Evolutionary conservation across 768 basidiomycete genomes (phyloP).

Genomic region (Mycena venus): DNA sequence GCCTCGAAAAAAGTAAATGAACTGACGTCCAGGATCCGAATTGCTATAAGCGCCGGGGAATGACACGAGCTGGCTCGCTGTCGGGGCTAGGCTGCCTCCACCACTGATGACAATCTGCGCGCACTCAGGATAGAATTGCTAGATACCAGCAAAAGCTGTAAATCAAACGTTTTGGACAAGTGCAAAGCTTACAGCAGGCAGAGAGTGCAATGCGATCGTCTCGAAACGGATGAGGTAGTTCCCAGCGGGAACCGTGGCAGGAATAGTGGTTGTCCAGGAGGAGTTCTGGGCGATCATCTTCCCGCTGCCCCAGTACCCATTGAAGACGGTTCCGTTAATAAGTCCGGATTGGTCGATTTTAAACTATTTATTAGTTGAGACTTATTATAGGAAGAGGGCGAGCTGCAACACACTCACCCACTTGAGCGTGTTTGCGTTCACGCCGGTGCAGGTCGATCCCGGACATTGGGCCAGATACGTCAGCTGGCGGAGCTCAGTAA

Average conservation of each 20-base stretch:
- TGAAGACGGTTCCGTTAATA: constrained; percentile 55
- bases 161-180: neutral
- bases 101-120: constrained; percentile 59
- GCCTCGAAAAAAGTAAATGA: constrained; percentile 12
- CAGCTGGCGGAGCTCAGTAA: constrained; percentile 42
- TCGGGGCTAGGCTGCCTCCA: constrained; percentile 55
- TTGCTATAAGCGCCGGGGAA: constrained; percentile 63
- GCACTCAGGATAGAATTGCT: constrained; percentile 81
- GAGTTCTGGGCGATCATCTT: constrained; percentile 60
- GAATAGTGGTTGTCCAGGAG: constrained; percentile 62
- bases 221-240: constrained; percentile 64
- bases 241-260: constrained; percentile 56
- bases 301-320: constrained; percentile 58
- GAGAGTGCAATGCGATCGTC: constrained; percentile 62
- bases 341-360: constrained; percentile 63
- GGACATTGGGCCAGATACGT: constrained; percentile 63
- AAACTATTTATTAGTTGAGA: constrained; percentile 44
- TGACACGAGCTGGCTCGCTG: constrained; percentile 58
- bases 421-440: constrained; percentile 52
- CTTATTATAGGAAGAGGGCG: neutral
- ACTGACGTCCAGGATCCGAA: constrained; percentile 58
- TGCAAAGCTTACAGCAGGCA: constrained; percentile 60
- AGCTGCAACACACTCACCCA: constrained; percentile 48
- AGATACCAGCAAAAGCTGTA: constrained; percentile 14
- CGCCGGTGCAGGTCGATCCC: constrained; percentile 55